phyloP scores from a whole-genome alignment of 495 filamentous ascomycete species.

The Penicillium taxi region DNA sequence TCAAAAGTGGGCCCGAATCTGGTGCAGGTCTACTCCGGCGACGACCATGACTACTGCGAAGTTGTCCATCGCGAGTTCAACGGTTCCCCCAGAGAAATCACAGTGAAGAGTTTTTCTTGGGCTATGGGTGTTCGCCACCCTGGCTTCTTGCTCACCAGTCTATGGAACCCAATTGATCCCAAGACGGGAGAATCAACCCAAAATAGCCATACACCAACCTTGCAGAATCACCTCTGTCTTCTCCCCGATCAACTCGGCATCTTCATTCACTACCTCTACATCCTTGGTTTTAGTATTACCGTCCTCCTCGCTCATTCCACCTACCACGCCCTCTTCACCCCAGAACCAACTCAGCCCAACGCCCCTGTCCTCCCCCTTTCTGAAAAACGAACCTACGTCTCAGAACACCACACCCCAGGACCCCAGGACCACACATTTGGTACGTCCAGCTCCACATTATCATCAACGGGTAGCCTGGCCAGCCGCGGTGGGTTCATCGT shows the following conservation, averaged over 20 bases:
- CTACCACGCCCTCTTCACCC: slow-evolving; percentile 30
- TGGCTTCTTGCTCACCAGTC: slow-evolving; percentile 77
- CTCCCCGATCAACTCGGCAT: slow-evolving; percentile 80
- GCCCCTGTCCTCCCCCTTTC: slow-evolving; percentile 31
- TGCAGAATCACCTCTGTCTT: slow-evolving; percentile 85
- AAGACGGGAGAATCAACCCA: slow-evolving; percentile 48
- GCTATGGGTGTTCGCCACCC: slow-evolving; percentile 93
- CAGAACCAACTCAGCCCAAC: slow-evolving; percentile 6
- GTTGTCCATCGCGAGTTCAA: slow-evolving; percentile 63
- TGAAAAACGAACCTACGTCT: slow-evolving; percentile 20
- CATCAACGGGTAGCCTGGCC: slow-evolving; percentile 24
- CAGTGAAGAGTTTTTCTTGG: slow-evolving; percentile 88
- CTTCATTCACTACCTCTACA: slow-evolving; percentile 64
- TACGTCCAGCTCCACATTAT: slow-evolving; percentile 32
- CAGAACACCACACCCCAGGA: slow-evolving; percentile 7
- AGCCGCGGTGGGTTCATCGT: slow-evolving; percentile 25
- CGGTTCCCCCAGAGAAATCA: slow-evolving; percentile 72
- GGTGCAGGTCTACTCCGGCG: slow-evolving; percentile 78
- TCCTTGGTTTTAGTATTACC: slow-evolving; percentile 52
- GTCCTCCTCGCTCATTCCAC: slow-evolving; percentile 55
- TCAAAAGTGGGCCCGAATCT: slow-evolving; percentile 64
- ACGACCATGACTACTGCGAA: slow-evolving; percentile 98
- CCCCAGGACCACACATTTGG: slow-evolving; percentile 27
- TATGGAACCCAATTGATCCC: slow-evolving; percentile 81
- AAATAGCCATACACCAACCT: slow-evolving; percentile 40